Conservation (phyloP, 345 rosid species). For the Gossypium sturtianum region DNA sequence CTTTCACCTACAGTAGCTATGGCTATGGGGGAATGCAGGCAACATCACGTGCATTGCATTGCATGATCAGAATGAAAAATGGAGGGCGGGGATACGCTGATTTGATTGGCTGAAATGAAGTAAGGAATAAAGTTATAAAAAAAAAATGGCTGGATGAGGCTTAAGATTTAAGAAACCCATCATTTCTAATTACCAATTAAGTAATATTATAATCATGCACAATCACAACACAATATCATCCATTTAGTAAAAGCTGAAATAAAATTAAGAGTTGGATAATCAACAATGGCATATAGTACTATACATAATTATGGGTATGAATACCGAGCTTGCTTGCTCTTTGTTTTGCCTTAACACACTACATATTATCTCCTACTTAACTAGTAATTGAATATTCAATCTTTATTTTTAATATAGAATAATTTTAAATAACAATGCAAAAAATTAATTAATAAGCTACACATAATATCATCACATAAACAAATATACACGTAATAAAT, state of each 20-base stretch:
- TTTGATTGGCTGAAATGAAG: background rate
- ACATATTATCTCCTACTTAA: background rate
- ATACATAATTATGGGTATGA: background rate
- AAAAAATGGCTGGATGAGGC: background rate
- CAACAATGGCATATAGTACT: no score
- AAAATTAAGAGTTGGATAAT: no score
- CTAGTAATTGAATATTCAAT: accelerated
- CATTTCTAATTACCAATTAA: background rate
- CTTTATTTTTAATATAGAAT: no score
- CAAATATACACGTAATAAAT: background rate
- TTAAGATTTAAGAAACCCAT: background rate
- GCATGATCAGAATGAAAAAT: background rate
- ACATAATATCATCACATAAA: no score
- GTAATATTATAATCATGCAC: background rate
- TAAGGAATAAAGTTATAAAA: background rate
- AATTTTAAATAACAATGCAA: no score
- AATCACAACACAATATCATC: background rate
- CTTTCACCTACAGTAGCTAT: background rate
- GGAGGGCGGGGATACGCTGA: background rate
- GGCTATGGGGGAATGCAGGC: background rate
- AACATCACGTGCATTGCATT: background rate
- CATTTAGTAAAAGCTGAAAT: no score
- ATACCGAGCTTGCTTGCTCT: background rate
- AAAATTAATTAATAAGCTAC: no score
- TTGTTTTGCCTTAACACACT: background rate